Conservation (phyloP, 768 basidiomycete genomes). For the Suillus ampliporus region DNA sequence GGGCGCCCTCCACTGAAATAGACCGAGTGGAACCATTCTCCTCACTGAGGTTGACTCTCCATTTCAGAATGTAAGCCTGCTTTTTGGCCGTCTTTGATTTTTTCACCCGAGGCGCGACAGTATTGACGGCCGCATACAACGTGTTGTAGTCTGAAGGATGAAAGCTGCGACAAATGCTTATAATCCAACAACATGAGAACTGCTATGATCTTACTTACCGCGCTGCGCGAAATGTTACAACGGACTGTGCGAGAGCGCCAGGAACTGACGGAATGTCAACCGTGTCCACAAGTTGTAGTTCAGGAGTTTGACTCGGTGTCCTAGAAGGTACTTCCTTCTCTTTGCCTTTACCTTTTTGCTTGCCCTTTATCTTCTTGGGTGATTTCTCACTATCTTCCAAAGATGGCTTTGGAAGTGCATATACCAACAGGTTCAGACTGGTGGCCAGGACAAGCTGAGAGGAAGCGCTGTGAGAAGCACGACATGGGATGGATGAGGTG, state of each 20-base stretch:
- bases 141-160: slow-evolving; percentile 56
- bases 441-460: slow-evolving; percentile 69
- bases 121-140: slow-evolving; percentile 77
- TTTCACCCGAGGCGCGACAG: slow-evolving; percentile 60
- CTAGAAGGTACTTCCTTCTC: slow-evolving; percentile 48
- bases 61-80: slow-evolving; percentile 71
- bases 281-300: slow-evolving; percentile 52
- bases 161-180: slow-evolving; percentile 48
- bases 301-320: slow-evolving; percentile 17
- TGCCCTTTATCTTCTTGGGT: slow-evolving; percentile 40
- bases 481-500: slow-evolving; percentile 4
- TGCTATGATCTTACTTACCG: slow-evolving; percentile 43
- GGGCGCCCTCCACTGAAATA: slow-evolving; percentile 56
- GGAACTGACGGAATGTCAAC: slow-evolving; percentile 59
- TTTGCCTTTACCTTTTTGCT: slow-evolving; percentile 40
- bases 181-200: slow-evolving; percentile 14
- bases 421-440: slow-evolving; percentile 67
- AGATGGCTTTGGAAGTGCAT: slow-evolving; percentile 51
- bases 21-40: slow-evolving; percentile 70
- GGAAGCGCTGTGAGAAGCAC: neutral
- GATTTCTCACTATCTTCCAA: slow-evolving; percentile 19
- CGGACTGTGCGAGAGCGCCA: slow-evolving; percentile 49
- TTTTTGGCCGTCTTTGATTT: slow-evolving; percentile 59
- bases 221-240: slow-evolving; percentile 63
- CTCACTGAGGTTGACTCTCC: slow-evolving; percentile 65